Percentiles rank a stretch among this genome's conserved stretches.
Conservation (phyloP, 2,329 filamentous ascomycete genomes). For the Sporothrix variecibatus region DNA sequence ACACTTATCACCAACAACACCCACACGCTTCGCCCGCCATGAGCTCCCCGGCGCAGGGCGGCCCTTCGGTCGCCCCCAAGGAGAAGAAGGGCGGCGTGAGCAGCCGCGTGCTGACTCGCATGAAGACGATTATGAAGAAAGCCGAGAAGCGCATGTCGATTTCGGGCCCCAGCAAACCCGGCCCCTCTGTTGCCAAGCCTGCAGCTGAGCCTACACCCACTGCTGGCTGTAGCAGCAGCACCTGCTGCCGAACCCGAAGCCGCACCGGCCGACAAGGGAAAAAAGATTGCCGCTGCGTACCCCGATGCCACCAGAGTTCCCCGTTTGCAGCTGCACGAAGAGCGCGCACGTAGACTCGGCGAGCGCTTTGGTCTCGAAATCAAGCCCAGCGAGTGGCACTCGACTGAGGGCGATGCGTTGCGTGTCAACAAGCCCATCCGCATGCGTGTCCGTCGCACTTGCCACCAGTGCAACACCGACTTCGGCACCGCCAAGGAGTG, state of each 20-base stretch:
- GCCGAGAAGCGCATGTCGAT: slow-evolving; percentile 39
- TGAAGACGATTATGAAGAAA: slow-evolving; percentile 54
- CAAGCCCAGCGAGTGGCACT: slow-evolving; percentile 55
- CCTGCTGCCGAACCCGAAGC: not conserved
- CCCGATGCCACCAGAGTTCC: slow-evolving; percentile 42
- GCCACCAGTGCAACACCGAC: slow-evolving; percentile 75
- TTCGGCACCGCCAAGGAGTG: slow-evolving; percentile 76
- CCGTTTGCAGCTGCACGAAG: slow-evolving; percentile 55
- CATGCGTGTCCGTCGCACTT: slow-evolving; percentile 75
- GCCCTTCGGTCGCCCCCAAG: slow-evolving; percentile 41
- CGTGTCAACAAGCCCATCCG: slow-evolving; percentile 75
- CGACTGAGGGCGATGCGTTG: slow-evolving; percentile 55
- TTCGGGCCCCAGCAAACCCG: slow-evolving; percentile 31
- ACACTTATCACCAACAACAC: not conserved
- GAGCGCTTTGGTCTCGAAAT: slow-evolving; percentile 59
- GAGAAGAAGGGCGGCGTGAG: slow-evolving; percentile 51
- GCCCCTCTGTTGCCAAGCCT: slow-evolving; percentile 26
- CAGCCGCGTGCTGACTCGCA: slow-evolving; percentile 50
- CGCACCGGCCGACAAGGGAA: slow-evolving; percentile 20
- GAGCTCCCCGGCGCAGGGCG: slow-evolving; percentile 47
- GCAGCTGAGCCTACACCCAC: not conserved
- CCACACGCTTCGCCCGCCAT: slow-evolving; percentile 35
- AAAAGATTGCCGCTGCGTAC: not conserved
- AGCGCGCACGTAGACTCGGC: slow-evolving; percentile 58
- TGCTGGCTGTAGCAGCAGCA: not conserved